Evolutionary conservation across 2,329 filamentous ascomycete genomes (phyloP).

Genomic region (Hypoxylon rubiginosum): DNA sequence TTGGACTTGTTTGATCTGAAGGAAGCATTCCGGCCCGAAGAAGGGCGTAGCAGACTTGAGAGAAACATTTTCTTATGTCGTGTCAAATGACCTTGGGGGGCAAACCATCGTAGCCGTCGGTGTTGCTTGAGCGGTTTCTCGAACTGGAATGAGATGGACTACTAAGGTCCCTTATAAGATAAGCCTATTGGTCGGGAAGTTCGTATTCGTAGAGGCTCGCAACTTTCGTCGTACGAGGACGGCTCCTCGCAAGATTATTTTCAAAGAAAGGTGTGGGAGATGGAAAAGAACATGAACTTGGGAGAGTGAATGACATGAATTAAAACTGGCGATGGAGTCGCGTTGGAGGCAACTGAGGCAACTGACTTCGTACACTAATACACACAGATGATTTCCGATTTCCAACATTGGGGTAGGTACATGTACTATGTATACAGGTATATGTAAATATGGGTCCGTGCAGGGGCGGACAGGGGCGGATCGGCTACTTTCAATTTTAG

Average conservation of each 20-base stretch:
- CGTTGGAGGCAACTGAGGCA: conserved; percentile 8
- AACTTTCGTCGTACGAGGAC: conserved; percentile 1
- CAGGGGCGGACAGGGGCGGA: too few relatives aligned
- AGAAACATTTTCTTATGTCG: conserved; percentile 47
- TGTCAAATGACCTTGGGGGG: conserved; percentile 26
- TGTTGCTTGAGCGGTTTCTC: conserved; percentile 12
- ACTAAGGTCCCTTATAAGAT: conserved; percentile 22
- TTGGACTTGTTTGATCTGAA: conserved; percentile 36
- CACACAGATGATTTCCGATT: background rate
- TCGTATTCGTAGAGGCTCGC: conserved; percentile 8
- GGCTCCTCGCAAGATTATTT: background rate
- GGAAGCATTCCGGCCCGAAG: conserved; percentile 43
- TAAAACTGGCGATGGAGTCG: conserved; percentile 6
- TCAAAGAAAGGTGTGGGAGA: background rate
- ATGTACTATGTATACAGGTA: background rate
- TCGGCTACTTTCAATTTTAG: background rate
- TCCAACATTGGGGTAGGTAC: background rate
- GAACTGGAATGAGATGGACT: conserved; percentile 23
- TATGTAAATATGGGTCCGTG: background rate
- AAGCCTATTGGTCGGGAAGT: conserved; percentile 25
- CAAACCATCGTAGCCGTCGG: conserved; percentile 41
- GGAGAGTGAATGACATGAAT: background rate
- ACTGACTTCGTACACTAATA: background rate
- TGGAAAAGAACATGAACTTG: background rate
- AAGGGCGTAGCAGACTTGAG: conserved; percentile 42